Conservation (phyloP, 345 rosid genomes). For the Leavenworthia alabamica region DNA sequence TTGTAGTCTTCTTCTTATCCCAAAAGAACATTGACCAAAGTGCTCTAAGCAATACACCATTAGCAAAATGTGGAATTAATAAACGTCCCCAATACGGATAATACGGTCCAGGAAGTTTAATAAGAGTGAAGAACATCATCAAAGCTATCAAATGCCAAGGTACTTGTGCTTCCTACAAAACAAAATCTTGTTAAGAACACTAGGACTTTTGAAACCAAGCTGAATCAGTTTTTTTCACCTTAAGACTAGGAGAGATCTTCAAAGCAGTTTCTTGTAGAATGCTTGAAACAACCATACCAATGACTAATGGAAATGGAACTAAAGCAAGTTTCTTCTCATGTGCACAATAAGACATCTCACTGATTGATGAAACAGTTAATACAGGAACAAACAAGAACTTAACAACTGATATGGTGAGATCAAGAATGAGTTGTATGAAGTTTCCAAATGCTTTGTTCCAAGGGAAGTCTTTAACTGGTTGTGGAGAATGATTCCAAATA, state of each 20-base stretch:
- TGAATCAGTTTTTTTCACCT: conserved; percentile 35
- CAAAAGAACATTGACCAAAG: conserved; percentile 54
- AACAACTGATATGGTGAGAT: conserved; percentile 56
- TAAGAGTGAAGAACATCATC: conserved; percentile 48
- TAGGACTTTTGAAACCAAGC: neutral
- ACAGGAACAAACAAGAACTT: conserved; percentile 65
- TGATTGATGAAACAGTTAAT: conserved; percentile 64
- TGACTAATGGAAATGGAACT: conserved; percentile 57
- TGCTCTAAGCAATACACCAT: conserved; percentile 64
- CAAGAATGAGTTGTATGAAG: conserved; percentile 67
- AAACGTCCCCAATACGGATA: conserved; percentile 87
- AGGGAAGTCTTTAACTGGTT: conserved; percentile 76
- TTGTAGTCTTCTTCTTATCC: conserved; percentile 49
- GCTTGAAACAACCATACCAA: conserved; percentile 58
- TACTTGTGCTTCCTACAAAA: conserved; percentile 66
- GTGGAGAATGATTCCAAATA: conserved; percentile 61
- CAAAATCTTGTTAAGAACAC: neutral
- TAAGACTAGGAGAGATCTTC: conserved; percentile 63
- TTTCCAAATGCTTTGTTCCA: conserved; percentile 62
- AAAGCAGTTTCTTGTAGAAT: conserved; percentile 49
- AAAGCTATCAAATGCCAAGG: conserved; percentile 80
- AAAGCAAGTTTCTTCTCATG: conserved; percentile 65
- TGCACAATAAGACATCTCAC: conserved; percentile 99
- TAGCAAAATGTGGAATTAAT: conserved; percentile 72
- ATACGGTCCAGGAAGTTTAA: conserved; percentile 78